Base-by-base conservation (phyloP, 1,284 basidiomycete genomes). In the Ceratobasidium theobromae region DNA sequence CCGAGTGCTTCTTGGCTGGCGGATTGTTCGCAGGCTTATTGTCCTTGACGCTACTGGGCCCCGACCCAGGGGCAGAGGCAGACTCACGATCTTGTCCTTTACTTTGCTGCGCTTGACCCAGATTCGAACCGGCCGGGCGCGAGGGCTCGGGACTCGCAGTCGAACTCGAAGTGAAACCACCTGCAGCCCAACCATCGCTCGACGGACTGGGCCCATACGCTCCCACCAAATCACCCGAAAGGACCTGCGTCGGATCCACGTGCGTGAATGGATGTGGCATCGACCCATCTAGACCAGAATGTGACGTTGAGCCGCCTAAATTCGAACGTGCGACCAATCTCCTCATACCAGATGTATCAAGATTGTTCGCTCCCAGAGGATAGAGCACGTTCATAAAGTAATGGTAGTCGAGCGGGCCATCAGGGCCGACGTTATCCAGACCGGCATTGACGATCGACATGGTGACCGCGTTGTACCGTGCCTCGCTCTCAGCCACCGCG, bases 171-270 rank as follows among this genome's bases (percentile, higher is more conserved):
- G 78, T 80, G 53, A 65, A 67, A 11, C 45, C 41, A 11, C 67
- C 69, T 2, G 65, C 65, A 18, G 81, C 84, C 88, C 88, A 91
- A 3, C 84, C 86, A 73, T 91, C 89, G 74, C 89, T 91, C 25
- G 87, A 88, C 5, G 89, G 89, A 73, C 89, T 91, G 21, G 87
- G 78, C 6, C 53, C 68, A 28, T 64, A 68, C 1, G 28, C 45
- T 58, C 77, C 76, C 28, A 79, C 80, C 46, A 75, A 71, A 18
- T 81, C 81, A 51, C 77, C 77, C 8, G 86, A 81, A 60, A 93
- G 78, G 53, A 94, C 89, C 75, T 95, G 91, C 21, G 86, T 87
- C 1, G 93, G 93, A 78, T 95, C 91, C 69, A 95, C 89, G 75
- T 92, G 89, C 32, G 91, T 93, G 77, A 86, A 92, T 3, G 85